Percentiles rank a stretch among this genome's conserved stretches.
Evolutionary conservation across 345 rosid species (phyloP).

Genomic region (Salix viminalis): DNA sequence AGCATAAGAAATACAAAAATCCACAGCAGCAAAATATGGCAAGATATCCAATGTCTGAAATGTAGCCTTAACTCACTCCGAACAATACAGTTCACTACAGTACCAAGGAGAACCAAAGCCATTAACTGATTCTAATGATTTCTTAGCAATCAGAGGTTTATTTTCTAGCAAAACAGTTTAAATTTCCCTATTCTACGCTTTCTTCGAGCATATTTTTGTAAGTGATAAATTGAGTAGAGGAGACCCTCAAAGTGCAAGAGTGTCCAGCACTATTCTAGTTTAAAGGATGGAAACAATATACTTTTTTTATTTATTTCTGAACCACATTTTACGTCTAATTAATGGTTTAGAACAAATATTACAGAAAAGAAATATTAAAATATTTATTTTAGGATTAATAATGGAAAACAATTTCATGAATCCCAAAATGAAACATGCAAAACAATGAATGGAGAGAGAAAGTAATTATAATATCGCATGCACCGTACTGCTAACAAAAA

Average conservation of each 20-base stretch:
- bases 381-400: neutral
- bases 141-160: neutral
- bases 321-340: neutral
- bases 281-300: neutral
- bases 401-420: neutral
- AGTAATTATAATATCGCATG: neutral
- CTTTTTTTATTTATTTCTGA: neutral
- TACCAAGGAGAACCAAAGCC: too few relatives aligned
- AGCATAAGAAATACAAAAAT: too few relatives aligned
- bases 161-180: neutral
- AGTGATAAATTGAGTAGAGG: neutral
- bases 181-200: too few relatives aligned
- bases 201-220: too few relatives aligned
- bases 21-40: too few relatives aligned
- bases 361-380: too few relatives aligned
- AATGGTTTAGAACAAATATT: too few relatives aligned
- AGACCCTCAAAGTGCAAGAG: neutral
- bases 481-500: conserved; percentile 74
- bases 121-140: neutral
- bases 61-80: too few relatives aligned
- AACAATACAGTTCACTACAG: too few relatives aligned
- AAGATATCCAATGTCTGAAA: too few relatives aligned
- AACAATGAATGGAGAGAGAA: neutral
- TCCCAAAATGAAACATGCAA: neutral
- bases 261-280: neutral